Base-by-base conservation (phyloP, 1,139 yeast genomes). In the Saccharomycopsis crataegensis region DNA sequence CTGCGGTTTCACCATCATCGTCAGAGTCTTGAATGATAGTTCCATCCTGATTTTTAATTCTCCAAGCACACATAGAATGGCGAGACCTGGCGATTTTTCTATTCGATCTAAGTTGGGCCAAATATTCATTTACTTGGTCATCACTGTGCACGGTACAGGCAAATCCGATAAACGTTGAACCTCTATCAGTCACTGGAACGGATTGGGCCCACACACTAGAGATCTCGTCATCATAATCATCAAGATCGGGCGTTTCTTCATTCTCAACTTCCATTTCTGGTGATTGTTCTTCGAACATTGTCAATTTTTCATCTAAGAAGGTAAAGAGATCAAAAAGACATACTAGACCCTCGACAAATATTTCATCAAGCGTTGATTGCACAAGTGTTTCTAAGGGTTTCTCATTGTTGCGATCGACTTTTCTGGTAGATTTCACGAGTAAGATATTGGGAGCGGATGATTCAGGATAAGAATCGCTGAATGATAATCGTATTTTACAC, bases 1-100 rank as follows among this genome's bases (percentile, higher is more conserved):
- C 96, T 0, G 98, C 99, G 0, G 96, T 78, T 65, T 93, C 99
- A 3, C 99, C 99, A 65, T 93, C 99, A 65, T 94, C 99, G 63
- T 93, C 98, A 63, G 87, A 89, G 63, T 93, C 98, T 48, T 77
- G 74, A 0, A 82, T 76, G 11, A 45, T 37, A 5, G 52, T 42
- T 0, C 81, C 83, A 37, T 76, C 72, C 11, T 67, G 68, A 32
- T 77, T 71, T 58, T 74, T 74, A 2, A 91, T 85, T 59, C 98
- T 71, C 85, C 93, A 91, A 0, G 96, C 91, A 32, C 83, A 79
- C 79, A 93, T 91, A 59, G 86, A 83, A 67, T 93, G 98, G 0
- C 79, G 67, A 0, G 97, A 85, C 58, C 78, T 76, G 8, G 82
- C 68, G 22, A 93, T 76, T 66, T 80, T 85, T 51, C 79, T 77